Conservation (phyloP, 495 filamentous ascomycete genomes). For the Podospora tetraspora region DNA sequence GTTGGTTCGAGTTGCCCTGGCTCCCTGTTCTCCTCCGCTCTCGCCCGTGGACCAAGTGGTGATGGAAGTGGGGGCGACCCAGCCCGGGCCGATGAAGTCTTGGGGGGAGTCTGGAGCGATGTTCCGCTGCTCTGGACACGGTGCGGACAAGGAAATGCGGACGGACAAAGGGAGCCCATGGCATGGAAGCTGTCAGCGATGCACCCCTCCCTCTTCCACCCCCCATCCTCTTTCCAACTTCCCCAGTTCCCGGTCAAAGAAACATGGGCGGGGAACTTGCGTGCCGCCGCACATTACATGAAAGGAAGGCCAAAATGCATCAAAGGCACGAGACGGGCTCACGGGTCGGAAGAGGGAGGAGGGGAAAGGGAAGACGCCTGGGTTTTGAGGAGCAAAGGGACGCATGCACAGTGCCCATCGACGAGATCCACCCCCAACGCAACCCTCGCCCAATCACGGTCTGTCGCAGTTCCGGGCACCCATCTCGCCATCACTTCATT, state of each 20-base stretch:
- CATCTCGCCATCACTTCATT: too few relatives aligned
- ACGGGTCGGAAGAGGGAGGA: too few relatives aligned
- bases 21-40: too few relatives aligned
- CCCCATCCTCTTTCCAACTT: not conserved
- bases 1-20: not conserved
- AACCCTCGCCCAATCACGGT: not conserved
- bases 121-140: not conserved
- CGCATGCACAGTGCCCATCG: not conserved
- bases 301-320: not conserved
- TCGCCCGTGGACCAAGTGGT: too few relatives aligned
- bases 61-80: not conserved
- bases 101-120: not conserved
- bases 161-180: too few relatives aligned
- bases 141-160: not conserved
- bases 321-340: not conserved
- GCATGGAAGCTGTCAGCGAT: too few relatives aligned
- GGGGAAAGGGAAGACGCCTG: not conserved
- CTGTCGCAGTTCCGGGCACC: not conserved
- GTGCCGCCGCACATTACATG: not conserved
- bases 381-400: not conserved
- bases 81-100: not conserved
- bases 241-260: not conserved
- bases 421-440: not conserved
- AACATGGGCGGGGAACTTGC: not conserved
- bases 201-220: not conserved